Conservation (phyloP, 192 early-diverging fungal genomes). For the Backusella liffmaniae region DNA sequence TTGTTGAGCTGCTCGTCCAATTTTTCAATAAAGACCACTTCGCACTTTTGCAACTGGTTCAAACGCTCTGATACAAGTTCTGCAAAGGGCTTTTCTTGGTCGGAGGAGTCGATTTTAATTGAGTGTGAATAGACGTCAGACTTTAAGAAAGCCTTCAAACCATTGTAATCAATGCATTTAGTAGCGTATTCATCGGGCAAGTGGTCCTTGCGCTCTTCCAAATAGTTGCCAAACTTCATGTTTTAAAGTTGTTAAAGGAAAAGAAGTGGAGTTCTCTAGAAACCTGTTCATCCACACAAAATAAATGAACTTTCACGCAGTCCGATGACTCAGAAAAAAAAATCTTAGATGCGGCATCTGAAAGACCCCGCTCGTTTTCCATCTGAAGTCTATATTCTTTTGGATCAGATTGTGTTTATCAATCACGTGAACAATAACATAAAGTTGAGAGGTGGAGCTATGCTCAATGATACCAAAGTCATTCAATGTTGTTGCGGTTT, state of each 20-base stretch:
- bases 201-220: conserved; percentile 59
- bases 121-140: conserved; percentile 50
- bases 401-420: conserved; percentile 1
- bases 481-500: no score
- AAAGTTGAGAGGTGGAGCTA: background rate
- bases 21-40: conserved; percentile 65
- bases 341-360: conserved; percentile 7
- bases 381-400: background rate
- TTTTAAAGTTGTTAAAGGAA: background rate
- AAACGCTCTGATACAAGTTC: conserved; percentile 56
- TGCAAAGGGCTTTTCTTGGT: conserved; percentile 50
- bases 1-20: conserved; percentile 68
- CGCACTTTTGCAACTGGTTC: conserved; percentile 51
- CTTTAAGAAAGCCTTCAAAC: conserved; percentile 69
- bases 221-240: conserved; percentile 79
- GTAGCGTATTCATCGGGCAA: conserved; percentile 65
- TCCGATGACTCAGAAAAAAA: conserved; percentile 4
- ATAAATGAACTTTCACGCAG: conserved; percentile 1
- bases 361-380: background rate
- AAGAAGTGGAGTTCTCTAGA: background rate
- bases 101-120: conserved; percentile 42
- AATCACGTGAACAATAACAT: background rate
- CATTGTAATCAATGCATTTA: conserved; percentile 71
- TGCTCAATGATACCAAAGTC: background rate
- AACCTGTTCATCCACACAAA: background rate